Evolutionary conservation across 192 early-diverging fungal species (phyloP), one percentile per base, ranked within the genome.

Genomic region (Coemansia sp.): DNA sequence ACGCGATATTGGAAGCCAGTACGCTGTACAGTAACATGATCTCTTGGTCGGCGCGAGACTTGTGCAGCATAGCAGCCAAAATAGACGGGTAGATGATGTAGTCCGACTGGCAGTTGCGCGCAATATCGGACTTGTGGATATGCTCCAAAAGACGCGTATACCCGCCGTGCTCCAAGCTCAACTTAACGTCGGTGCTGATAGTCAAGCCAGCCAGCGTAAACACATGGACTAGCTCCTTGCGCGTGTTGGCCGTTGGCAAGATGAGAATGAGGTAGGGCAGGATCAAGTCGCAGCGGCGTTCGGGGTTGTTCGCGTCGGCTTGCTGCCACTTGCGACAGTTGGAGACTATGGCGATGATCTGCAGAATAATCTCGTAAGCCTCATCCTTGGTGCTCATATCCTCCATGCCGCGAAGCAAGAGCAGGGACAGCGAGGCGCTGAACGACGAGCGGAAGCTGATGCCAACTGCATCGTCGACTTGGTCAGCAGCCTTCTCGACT

Each of bases 371-470:
- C 36, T 89, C 85, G 41, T 88, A 89, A 0, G 93, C 91, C 27
- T 87, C 87, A 9, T 89, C 89, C 70, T 92, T 93, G 47, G 93
- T 93, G 22, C 80, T 80, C 41, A 89, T 87, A 61, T 94, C 87
- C 73, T 90, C 90, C 65, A 98, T 69, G 27, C 95, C 97, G 71
- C 92, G 94, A 67, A 97, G 70, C 43, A 98, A 84, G 27, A 89
- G 89, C 49, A 89, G 86, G 10, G 94, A 85, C 40, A 97, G 85
- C 16, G 95, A 94, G 64, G 95, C 94, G 31, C 92, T 87, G 64
- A 98, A 97, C 70, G 96, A 93, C 7, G 87, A 89, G 50, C 88
- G 86, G 84, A 97, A 98, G 76, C 89, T 90, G 60, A 97, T 85
- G 3, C 95, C 94, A 27, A 90, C 87, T 8, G 85, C 72, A 20